phyloP scores from a whole-genome alignment of 208 protist species.

The Acanthamoeba culbertsoni region DNA sequence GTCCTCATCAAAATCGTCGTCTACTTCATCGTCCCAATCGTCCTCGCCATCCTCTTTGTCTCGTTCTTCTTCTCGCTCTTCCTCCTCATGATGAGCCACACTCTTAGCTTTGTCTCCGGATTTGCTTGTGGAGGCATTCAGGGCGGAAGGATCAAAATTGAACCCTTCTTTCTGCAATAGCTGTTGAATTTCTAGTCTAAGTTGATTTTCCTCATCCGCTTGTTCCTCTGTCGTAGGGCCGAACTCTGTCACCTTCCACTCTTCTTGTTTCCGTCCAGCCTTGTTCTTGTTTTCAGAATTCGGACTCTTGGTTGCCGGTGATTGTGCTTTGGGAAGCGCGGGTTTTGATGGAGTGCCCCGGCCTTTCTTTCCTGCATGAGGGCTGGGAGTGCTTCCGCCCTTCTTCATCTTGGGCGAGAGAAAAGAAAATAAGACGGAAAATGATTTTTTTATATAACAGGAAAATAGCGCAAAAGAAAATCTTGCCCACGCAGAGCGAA shows the following conservation, averaged over 20 bases:
- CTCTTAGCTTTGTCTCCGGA: not conserved
- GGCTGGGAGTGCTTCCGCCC: not conserved
- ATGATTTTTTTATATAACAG: not conserved
- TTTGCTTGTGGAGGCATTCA: too few species aligned
- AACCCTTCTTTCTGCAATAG: not conserved
- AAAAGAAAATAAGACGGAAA: constrained; percentile 4
- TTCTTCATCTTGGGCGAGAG: not conserved
- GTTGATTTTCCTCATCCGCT: not conserved
- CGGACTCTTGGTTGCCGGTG: not conserved
- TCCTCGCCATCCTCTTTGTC: not conserved
- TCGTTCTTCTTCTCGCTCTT: not conserved
- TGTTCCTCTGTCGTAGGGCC: not conserved
- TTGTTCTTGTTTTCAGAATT: not conserved
- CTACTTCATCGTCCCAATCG: not conserved
- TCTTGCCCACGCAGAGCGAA: too few species aligned
- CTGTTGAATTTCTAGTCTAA: not conserved
- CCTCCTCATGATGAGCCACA: not conserved
- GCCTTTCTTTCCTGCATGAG: not conserved
- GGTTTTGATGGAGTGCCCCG: not conserved
- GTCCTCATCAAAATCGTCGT: not conserved
- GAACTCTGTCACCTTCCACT: not conserved
- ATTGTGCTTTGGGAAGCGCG: not conserved
- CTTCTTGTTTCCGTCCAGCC: not conserved
- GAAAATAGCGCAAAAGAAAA: too few species aligned
- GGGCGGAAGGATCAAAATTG: not conserved